Evolutionary conservation across 345 rosid genomes (phyloP), one percentile per base, ranked within the genome.

Genomic region (Triadica sebifera): DNA sequence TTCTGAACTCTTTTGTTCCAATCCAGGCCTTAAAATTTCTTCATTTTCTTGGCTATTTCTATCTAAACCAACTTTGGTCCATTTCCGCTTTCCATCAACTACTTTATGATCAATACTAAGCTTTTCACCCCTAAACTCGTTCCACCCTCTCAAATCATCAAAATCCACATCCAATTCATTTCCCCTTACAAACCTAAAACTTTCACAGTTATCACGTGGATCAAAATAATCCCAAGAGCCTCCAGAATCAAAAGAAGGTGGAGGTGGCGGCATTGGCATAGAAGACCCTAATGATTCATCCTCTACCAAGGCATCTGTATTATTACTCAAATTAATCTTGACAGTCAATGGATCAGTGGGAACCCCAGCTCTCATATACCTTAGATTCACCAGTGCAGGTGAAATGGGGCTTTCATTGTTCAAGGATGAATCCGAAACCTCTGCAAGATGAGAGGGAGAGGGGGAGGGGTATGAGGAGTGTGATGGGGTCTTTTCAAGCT

Each of bases 191-290:
- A 87, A 90, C 66, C 89, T 87, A 80, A 89, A 90, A 75, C 91
- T 89, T 70, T 88, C 92, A 56, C 78, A 45, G 50, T 85, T 87
- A 81, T 86, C 93, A 71, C 79, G 74, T 24, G 97, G 86, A 47
- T 87, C 91, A 74, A 94, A 94, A 76, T 74, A 92, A 66, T 94
- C 98, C 97, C 98, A 94, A 72, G 94, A 81, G 67, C 86, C 82
- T 47, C 82, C 85, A 7, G 81, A 70, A 62, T 81, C 89, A 50
- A 80, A 89, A 71, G 87, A 86, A 53, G 85, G 89, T 12, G 93
- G 81, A 0, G 79, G 97, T 0, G 89, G 89, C 16, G 86, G 91
- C 22, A 62, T 53, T 12, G 88, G 84, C 81, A 86, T 77, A 12
- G 85, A 73, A n/a, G n/a, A n/a, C n/a, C n/a, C n/a, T 63, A 55